A percentile compares a stretch with the other conserved stretches of the same genome.
phyloP scores from a whole-genome alignment of 1,139 yeast genomes.

The Candida sp. region DNA sequence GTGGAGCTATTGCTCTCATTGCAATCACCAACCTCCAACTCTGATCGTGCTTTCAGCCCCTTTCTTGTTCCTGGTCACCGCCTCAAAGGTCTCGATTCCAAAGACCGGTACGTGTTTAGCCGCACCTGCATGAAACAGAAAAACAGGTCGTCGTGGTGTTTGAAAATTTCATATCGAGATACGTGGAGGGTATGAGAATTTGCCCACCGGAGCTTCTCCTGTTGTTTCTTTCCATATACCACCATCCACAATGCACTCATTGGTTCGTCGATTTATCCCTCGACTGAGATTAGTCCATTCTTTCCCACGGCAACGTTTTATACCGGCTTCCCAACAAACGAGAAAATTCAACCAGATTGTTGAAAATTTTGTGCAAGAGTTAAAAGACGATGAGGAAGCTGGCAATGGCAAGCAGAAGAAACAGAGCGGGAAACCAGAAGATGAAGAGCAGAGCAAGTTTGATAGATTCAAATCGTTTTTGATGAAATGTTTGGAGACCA shows the following conservation, averaged over 20 bases:
- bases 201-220: not conserved
- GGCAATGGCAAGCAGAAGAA: slow-evolving; percentile 17
- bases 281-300: slow-evolving; percentile 1
- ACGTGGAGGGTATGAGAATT: not conserved
- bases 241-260: not conserved
- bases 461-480: slow-evolving; percentile 27
- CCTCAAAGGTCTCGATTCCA: too few relatives aligned
- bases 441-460: slow-evolving; percentile 14
- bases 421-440: slow-evolving; percentile 10
- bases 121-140: not conserved
- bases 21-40: too few relatives aligned
- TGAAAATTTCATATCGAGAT: slow-evolving; percentile 5
- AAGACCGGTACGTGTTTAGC: not conserved
- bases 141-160: not conserved
- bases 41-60: too few relatives aligned
- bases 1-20: too few relatives aligned
- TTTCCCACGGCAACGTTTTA: not conserved
- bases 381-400: slow-evolving; percentile 16
- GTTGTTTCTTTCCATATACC: not conserved
- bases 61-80: too few relatives aligned
- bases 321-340: not conserved
- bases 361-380: slow-evolving; percentile 21
- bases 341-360: slow-evolving; percentile 19
- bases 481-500: slow-evolving; percentile 69
- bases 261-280: slow-evolving; percentile 3